phyloP scores from a whole-genome alignment of 371 early-diverging fungal genomes.

The Mucor indicus region DNA sequence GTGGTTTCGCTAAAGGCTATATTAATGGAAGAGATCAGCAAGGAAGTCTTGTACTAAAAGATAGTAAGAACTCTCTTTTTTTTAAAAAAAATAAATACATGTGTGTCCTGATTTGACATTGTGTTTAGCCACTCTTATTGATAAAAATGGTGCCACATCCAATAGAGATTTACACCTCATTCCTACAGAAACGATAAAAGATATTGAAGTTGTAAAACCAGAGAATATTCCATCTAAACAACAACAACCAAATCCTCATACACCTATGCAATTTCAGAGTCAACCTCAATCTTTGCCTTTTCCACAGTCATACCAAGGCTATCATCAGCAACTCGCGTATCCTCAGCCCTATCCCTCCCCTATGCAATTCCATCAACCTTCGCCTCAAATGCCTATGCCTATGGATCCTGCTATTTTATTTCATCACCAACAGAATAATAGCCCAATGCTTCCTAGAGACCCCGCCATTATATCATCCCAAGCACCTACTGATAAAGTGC shows the following conservation, averaged over 20 bases:
- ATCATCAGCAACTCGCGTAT: not conserved
- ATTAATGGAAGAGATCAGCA: conserved; percentile 12
- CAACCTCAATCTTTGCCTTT: not conserved
- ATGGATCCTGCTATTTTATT: conserved; percentile 10
- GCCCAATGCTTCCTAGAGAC: not conserved
- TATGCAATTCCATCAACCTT: not conserved
- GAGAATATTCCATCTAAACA: not conserved
- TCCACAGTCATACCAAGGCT: not conserved
- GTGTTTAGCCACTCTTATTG: conserved; percentile 1
- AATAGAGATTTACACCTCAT: conserved; percentile 1
- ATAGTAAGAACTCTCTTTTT: conserved; percentile 7
- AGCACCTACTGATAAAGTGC: not conserved
- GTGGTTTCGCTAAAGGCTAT: conserved; percentile 12
- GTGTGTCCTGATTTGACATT: not conserved
- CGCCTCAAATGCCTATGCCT: not conserved
- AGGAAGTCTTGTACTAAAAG: conserved; percentile 5
- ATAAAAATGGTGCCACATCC: not conserved
- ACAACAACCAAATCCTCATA: not conserved
- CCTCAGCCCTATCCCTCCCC: too few relatives aligned
- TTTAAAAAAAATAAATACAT: not conserved
- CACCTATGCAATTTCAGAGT: not conserved
- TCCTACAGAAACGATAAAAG: not conserved
- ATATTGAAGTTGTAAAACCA: conserved; percentile 1
- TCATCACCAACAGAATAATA: conserved; percentile 1
- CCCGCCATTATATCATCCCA: conserved; percentile 8